phyloP scores from a whole-genome alignment of 352 stramenopile species.

The Phytophthora pini region DNA sequence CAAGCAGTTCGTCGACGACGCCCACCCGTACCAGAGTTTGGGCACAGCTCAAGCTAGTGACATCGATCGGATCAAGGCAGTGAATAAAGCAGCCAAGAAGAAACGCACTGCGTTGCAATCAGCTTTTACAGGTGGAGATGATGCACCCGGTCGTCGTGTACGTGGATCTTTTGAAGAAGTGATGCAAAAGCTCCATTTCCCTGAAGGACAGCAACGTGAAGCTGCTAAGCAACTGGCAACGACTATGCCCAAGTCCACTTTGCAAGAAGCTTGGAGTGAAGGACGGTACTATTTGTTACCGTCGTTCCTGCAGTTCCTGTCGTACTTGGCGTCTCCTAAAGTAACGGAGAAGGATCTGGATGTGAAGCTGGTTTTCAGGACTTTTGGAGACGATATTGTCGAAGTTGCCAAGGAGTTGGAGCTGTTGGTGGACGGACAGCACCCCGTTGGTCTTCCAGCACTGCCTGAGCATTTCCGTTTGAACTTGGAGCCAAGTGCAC shows the following conservation, averaged over 20 bases:
- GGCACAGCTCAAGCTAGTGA: constrained; percentile 17
- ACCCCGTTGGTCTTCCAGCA: constrained; percentile 55
- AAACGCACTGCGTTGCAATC: constrained; percentile 80
- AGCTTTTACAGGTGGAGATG: constrained; percentile 61
- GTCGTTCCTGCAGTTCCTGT: constrained; percentile 79
- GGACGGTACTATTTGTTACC: constrained; percentile 86
- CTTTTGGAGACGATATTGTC: constrained; percentile 81
- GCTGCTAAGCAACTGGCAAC: constrained; percentile 53
- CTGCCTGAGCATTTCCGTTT: constrained; percentile 62
- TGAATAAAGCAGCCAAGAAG: constrained; percentile 85
- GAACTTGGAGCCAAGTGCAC: constrained; percentile 33
- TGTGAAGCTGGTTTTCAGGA: constrained; percentile 79
- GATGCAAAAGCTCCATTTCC: constrained; percentile 83
- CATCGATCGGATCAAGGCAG: constrained; percentile 69
- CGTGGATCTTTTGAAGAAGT: constrained; percentile 64
- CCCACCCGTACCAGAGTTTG: constrained; percentile 72
- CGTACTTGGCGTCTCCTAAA: constrained; percentile 46
- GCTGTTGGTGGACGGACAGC: constrained; percentile 63
- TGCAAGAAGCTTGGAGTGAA: constrained; percentile 75
- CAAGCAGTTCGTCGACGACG: constrained; percentile 85
- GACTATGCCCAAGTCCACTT: constrained; percentile 50
- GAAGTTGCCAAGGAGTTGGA: constrained; percentile 80
- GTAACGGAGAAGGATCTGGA: constrained; percentile 36
- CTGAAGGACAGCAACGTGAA: constrained; percentile 48
- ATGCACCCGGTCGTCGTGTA: constrained; percentile 53